These are phyloP conservation scores for Colletotrichum paranaense DNA, from an alignment of 2,329 filamentous ascomycete genomes.

Conservation along the genomic window DNA sequence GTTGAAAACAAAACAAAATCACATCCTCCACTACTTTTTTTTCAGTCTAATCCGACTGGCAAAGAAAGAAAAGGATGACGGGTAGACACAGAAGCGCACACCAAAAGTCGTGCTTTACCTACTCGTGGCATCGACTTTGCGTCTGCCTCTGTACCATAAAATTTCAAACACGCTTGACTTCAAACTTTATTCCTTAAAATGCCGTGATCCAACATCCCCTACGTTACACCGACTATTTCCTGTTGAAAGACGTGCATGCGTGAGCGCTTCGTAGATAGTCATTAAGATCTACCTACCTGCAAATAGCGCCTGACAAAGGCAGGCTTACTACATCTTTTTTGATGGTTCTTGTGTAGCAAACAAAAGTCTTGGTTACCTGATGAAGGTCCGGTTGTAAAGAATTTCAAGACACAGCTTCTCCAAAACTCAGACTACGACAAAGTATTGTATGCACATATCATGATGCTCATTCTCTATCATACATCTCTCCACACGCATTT, in stretches of 20 bases:
- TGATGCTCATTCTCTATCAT: neutral
- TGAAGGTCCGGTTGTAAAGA: too few species aligned
- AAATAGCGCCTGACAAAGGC: too few species aligned
- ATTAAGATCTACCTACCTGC: too few species aligned
- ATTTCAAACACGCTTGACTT: constrained; percentile 34
- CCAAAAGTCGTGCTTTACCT: constrained; percentile 31
- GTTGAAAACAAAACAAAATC: constrained; percentile 22
- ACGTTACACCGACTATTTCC: too few species aligned
- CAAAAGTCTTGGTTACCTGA: too few species aligned
- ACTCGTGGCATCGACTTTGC: constrained; percentile 29
- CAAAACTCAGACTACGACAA: too few species aligned
- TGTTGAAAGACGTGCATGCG: too few species aligned
- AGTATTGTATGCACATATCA: neutral
- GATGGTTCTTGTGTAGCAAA: too few species aligned
- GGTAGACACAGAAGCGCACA: constrained; percentile 27
- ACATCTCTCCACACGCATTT: neutral
- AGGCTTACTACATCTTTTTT: too few species aligned
- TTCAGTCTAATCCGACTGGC: constrained; percentile 14
- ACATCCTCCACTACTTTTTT: neutral
- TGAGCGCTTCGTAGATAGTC: too few species aligned
- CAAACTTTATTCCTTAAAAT: neutral
- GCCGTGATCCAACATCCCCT: neutral
- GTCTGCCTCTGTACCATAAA: constrained; percentile 36
- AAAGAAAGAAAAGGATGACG: neutral
- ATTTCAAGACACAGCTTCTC: too few species aligned